Evolutionary conservation across 148 eudicot genomes (phyloP).

Genomic region (Silene latifolia): DNA sequence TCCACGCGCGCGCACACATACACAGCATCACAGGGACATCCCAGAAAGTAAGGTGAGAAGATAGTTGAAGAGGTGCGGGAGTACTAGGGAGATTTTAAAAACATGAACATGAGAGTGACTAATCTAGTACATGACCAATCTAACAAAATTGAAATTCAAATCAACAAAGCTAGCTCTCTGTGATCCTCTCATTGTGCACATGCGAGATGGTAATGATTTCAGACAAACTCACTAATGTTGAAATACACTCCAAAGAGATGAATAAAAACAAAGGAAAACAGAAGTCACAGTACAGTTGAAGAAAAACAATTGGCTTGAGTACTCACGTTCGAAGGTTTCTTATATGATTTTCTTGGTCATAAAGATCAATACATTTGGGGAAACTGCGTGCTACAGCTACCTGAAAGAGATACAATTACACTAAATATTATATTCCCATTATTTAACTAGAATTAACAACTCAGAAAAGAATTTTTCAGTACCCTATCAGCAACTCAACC

Average conservation of each 20-base stretch:
- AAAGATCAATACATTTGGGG: not conserved
- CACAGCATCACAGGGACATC: too few relatives aligned
- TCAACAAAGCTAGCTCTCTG: not conserved
- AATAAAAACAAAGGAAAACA: not conserved
- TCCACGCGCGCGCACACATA: too few relatives aligned
- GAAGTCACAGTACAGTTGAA: not conserved
- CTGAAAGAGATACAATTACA: conserved; percentile 30
- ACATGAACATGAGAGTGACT: not conserved
- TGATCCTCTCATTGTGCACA: not conserved
- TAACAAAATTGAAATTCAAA: not conserved
- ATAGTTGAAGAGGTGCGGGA: too few relatives aligned
- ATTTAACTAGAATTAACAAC: not conserved
- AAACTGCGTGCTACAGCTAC: conserved; percentile 49
- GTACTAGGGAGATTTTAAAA: too few relatives aligned
- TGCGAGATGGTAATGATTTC: not conserved
- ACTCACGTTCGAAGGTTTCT: not conserved
- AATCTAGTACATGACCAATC: not conserved
- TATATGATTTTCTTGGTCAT: not conserved
- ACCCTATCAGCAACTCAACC: not conserved
- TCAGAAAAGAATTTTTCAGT: not conserved
- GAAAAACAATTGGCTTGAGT: not conserved
- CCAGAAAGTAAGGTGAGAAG: too few relatives aligned
- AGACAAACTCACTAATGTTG: not conserved
- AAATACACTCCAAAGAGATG: not conserved
- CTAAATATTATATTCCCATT: not conserved